Conservation (phyloP, 345 rosid species). For the Kandelia obovata region DNA sequence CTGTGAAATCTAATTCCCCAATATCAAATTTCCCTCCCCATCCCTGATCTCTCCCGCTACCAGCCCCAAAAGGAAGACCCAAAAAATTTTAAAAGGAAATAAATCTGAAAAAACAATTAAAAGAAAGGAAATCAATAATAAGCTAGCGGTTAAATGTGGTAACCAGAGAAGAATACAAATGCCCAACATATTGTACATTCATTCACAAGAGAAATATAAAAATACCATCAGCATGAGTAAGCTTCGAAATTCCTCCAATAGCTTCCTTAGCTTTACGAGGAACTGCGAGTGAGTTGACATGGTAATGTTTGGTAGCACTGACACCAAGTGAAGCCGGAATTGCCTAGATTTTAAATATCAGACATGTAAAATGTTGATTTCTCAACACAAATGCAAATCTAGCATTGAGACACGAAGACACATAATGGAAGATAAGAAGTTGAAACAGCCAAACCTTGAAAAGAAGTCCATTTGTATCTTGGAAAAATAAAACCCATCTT, state of each 20-base stretch:
- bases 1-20: too few relatives aligned
- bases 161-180: background rate
- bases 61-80: too few relatives aligned
- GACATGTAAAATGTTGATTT: slow-evolving; percentile 2
- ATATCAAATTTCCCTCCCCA: too few relatives aligned
- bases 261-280: slow-evolving; percentile 98
- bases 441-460: slow-evolving; percentile 61
- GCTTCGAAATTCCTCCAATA: slow-evolving; percentile 91
- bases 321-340: slow-evolving; percentile 95
- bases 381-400: slow-evolving; percentile 7
- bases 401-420: background rate
- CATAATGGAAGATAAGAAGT: slow-evolving; percentile 6
- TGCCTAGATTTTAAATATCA: slow-evolving; percentile 42
- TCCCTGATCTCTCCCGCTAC: too few relatives aligned
- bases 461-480: slow-evolving; percentile 95
- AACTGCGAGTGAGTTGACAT: slow-evolving; percentile 96
- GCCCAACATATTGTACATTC: background rate
- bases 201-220: background rate
- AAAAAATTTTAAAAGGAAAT: background rate
- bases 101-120: background rate
- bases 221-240: slow-evolving; percentile 87
- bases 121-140: background rate
- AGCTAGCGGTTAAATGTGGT: background rate
- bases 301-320: slow-evolving; percentile 74
- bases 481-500: slow-evolving; percentile 94